These are phyloP conservation scores for Lentinus tigrinus DNA, from an alignment of 768 basidiomycete genomes.

Conservation along the genomic window DNA sequence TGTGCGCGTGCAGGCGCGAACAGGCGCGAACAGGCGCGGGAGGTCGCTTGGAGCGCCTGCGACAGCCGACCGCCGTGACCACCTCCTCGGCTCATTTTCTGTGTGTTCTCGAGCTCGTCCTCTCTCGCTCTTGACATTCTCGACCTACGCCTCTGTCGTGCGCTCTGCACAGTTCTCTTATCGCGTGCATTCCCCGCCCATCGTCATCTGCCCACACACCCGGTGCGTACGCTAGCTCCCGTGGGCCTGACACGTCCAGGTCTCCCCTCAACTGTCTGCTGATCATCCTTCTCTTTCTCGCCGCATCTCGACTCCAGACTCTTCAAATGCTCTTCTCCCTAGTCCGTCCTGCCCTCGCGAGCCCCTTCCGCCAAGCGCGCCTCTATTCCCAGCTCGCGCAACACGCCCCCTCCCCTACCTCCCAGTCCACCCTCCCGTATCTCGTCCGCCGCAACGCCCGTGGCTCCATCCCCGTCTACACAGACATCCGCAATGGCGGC, in stretches of 20 bases:
- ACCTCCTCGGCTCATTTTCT: background rate
- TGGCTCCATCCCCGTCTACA: conserved; percentile 73
- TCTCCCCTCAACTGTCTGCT: conserved; percentile 1
- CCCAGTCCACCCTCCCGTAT: conserved; percentile 37
- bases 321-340: conserved; percentile 6
- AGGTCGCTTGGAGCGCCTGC: background rate
- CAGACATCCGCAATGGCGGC: conserved; percentile 67
- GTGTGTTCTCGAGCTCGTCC: background rate
- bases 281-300: background rate
- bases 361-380: conserved; percentile 6
- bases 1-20: no score
- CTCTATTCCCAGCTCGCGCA: conserved; percentile 16
- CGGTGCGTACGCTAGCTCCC: background rate
- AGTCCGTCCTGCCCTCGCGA: conserved; percentile 1
- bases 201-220: no score
- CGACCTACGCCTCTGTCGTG: no score
- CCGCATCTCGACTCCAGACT: background rate
- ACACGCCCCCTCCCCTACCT: conserved; percentile 1
- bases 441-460: conserved; percentile 64
- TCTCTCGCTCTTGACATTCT: background rate
- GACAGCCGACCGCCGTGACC: no score
- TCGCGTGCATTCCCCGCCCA: no score
- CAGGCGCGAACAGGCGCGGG: no score
- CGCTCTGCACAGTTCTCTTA: no score
- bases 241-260: no score